Evolutionary conservation across 2,329 filamentous ascomycete genomes (phyloP), one percentile per base, ranked within the genome.

Genomic region (Beauveria caledonica): DNA sequence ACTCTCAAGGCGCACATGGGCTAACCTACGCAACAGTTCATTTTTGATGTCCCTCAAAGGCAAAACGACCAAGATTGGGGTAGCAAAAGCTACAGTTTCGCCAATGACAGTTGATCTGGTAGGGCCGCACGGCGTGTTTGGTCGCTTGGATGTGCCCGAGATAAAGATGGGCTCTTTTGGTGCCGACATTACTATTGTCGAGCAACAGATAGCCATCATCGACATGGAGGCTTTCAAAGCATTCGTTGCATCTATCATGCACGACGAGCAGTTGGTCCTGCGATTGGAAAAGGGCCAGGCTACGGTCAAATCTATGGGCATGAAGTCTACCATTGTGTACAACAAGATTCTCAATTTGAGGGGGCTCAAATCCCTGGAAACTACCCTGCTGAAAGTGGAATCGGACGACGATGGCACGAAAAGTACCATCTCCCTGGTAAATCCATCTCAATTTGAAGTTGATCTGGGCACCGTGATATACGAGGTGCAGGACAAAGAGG

Each of bases 111-210:
- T 60, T 19, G 58, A 60, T 17, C 15, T 60, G 9, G 58, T 60
- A 17, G 58, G 58, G 25, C 58, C 58, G 3, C 5, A 42, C 13
- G 58, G 58, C 25, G 29, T 44, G 33, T 60, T 60, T 40, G 58
- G 58, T 3, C 58, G 58, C 17, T 25, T 60, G 27, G 13, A 55
- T 6, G 58, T 60, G 25, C 58, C 58, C 3, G 19, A 40, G 19
- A 60, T 60, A 19, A 60, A 60, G 51, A 60, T 60, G 58, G 58
- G 58, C n/a, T 55, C 58, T 9, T n/a, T 48, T 42, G 58, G 58
- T 19, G 50, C 58, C 2, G 42, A 55, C 27, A 54, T 60, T 25
- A 39, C 42, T 21, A 60, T 60, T n/a, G 27, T 55, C 6, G 40
- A 60, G 19, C 58, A 60, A 23, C 9, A 3, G 40, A n/a, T 60